These are phyloP conservation scores for Stentor roeselii DNA, from an alignment of 73 alveolate species.

Conservation along the genomic window DNA sequence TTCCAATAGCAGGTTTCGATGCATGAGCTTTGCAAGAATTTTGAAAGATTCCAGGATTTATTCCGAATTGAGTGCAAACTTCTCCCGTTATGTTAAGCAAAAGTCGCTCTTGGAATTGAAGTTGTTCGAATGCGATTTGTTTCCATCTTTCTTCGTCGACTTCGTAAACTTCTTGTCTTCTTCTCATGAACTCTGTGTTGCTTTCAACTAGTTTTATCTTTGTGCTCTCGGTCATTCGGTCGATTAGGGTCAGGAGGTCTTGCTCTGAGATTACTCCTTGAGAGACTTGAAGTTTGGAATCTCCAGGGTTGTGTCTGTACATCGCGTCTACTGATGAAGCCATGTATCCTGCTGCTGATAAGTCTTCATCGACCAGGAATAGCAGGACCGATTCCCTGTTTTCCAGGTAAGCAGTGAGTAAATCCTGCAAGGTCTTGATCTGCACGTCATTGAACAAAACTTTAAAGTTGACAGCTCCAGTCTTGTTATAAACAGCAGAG, in stretches of 20 bases:
- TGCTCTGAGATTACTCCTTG: background rate
- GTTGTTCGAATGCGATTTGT: background rate
- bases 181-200: background rate
- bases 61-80: constrained; percentile 7
- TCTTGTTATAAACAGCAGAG: background rate
- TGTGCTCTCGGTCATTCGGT: background rate
- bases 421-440: constrained; percentile 1
- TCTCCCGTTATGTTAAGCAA: constrained; percentile 11
- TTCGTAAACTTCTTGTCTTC: constrained; percentile 17
- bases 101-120: background rate
- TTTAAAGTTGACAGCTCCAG: constrained; percentile 22
- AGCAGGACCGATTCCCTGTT: background rate
- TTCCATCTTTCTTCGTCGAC: constrained; percentile 14
- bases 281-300: background rate
- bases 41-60: constrained; percentile 3
- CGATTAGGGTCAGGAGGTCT: background rate
- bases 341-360: constrained; percentile 14
- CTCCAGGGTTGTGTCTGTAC: background rate
- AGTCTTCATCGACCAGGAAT: constrained; percentile 20
- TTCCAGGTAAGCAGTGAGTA: constrained; percentile 24
- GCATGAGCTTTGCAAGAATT: constrained; percentile 18
- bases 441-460: background rate
- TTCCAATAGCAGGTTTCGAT: background rate
- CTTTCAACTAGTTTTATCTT: constrained; percentile 2
- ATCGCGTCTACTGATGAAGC: background rate